Evolutionary conservation across 805 yeast species (phyloP), one percentile per base, ranked within the genome.

Genomic region (Soucietia sequanensis): DNA sequence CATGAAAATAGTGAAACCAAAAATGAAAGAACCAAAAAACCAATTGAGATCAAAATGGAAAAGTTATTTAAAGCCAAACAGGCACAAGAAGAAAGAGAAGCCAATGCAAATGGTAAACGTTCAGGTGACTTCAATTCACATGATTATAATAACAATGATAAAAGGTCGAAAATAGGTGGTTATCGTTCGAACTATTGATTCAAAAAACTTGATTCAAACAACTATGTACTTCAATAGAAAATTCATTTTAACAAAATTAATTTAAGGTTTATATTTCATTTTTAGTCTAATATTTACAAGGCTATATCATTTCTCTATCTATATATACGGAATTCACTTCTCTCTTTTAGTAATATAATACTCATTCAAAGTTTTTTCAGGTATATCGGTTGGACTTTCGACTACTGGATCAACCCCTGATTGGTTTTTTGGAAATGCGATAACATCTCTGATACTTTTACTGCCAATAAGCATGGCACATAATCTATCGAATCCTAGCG

Each of bases 391-490:
- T 3, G 99, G 99, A 42, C 95, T 81, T 6, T 78, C 84, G 5
- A 93, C 95, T 29, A 91, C 87, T 1, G 87, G 79, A 54, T 93
- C 99, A 1, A 79, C 63, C 2, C 99, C 99, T 6, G 84, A 76
- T 45, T 83, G 81, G 29, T 89, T 88, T 63, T 93, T 93, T 2
- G 99, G 99, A 58, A 93, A 93, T 1, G 98, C 95, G 41, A 93
- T 83, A 3, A 93, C 98, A 53, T 93, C 97, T 45, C 96, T 67
- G 22, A 93, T 90, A 43, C 87, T 85, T 4, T 68, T 52, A 13
- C 82, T 70, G 0, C 88, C 93, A n/a, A 81, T 59, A 21, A 91
- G 55, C 91, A 91, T 88, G 0, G 99, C 93, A 49, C 95, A 81
- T 69, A 93, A 66, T 42, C 99, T 68, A 56, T 93, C 99, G 47